Base-by-base conservation (phyloP, 2,329 filamentous ascomycete genomes). In the Elsinoe necatrix region DNA sequence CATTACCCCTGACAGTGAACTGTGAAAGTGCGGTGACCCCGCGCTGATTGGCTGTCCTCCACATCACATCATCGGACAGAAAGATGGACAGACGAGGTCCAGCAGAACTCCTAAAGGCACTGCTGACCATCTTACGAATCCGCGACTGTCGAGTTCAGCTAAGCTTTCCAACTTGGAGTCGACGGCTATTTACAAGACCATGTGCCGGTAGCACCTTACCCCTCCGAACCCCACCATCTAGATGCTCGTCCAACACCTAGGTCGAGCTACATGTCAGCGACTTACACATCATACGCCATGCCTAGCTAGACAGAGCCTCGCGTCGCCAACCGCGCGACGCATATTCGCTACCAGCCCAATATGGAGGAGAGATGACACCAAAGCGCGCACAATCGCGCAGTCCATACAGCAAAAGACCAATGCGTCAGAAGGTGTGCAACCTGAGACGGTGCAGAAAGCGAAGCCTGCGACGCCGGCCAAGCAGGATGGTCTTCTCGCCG, bases 401-500 rank as follows among this genome's bases (percentile, higher is more conserved):
- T 60, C 63, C 56, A 61, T 61, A 45, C 41, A 47, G 20, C 61
- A 60, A 39, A 65, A 65, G 43, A 59, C 59, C 11, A 64, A 68
- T 50, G 56, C 62, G 18, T 58, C 65, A 35, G 66, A 70, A 48
- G 63, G 63, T 42, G 60, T 68, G 16, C 68, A 71, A 55, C 65
- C 69, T 47, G 71, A 66, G 62, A 69, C 60, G 37, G 63, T 68
- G n/a, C 61, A 66, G 59, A 68, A 60, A 59, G 63, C 62, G 60
- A 66, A 62, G 61, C 64, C 64, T 27, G 63, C 66, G 6, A 57
- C 60, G 14, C 60, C 62, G 11, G 64, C 64, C 20, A 72, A 72
- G 62, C 64, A 67, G 58, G 83, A 85, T 63, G 77, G 81, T 27
- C 71, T 91, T 42, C 80, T 87, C 18, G 73, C 79, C 11, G 77